These are phyloP conservation scores for Ceratobasidium sp. DNA, from an alignment of 1,284 basidiomycete genomes.

Conservation along the genomic window DNA sequence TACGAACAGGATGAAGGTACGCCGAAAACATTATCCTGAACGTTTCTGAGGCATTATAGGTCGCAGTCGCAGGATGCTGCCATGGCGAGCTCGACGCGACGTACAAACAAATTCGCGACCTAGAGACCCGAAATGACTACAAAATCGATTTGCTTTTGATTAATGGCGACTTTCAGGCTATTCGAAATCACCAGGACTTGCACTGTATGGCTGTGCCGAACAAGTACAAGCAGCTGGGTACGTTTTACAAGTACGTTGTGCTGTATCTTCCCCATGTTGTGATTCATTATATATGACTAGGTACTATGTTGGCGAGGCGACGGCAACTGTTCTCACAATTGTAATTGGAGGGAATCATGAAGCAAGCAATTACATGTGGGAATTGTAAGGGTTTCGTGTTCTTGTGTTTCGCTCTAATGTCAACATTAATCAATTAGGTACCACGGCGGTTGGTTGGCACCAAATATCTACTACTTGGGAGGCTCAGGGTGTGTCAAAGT, in stretches of 20 bases:
- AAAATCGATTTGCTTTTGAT: constrained; percentile 86
- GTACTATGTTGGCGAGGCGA: constrained; percentile 85
- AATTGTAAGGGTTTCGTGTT: constrained; percentile 66
- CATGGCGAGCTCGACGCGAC: constrained; percentile 90
- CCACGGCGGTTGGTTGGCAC: constrained; percentile 95
- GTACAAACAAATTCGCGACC: constrained; percentile 74
- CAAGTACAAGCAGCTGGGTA: constrained; percentile 86
- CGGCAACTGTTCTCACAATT: constrained; percentile 87
- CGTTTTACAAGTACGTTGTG: constrained; percentile 75
- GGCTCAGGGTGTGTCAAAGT: constrained; percentile 89
- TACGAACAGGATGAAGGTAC: constrained; percentile 17
- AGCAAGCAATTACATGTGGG: constrained; percentile 96
- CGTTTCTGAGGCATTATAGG: constrained; percentile 53
- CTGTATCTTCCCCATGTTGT: background rate
- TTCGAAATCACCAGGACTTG: constrained; percentile 86
- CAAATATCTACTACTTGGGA: constrained; percentile 96
- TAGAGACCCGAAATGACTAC: constrained; percentile 67
- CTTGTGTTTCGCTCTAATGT: constrained; percentile 15
- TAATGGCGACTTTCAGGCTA: constrained; percentile 95
- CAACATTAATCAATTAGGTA: constrained; percentile 60
- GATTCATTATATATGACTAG: constrained; percentile 49
- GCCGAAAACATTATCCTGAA: background rate
- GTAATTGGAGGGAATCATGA: constrained; percentile 99
- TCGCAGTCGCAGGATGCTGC: constrained; percentile 94
- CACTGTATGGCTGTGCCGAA: constrained; percentile 89